phyloP scores from a whole-genome alignment of 1,284 basidiomycete genomes.

The Cutaneotrichosporon mucoides region DNA sequence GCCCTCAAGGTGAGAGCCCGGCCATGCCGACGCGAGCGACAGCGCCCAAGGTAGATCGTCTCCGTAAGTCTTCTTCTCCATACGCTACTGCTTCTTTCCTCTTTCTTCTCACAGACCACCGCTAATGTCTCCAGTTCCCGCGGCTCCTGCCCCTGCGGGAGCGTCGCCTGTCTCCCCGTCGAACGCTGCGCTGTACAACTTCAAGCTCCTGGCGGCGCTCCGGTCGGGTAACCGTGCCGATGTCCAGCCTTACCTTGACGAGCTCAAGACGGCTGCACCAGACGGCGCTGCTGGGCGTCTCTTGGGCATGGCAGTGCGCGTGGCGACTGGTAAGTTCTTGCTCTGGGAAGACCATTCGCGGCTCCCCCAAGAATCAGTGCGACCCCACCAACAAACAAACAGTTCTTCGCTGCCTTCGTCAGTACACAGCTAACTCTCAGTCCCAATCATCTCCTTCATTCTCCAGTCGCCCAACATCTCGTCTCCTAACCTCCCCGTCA shows the following conservation, averaged over 20 bases:
- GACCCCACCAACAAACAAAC: too few species aligned
- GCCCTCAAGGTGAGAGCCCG: not conserved
- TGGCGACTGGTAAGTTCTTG: slow-evolving; percentile 64
- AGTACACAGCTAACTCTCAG: slow-evolving; percentile 18
- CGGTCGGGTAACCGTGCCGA: slow-evolving; percentile 67
- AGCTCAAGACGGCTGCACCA: slow-evolving; percentile 57
- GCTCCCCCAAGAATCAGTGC: too few species aligned
- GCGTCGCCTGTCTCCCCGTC: slow-evolving; percentile 1
- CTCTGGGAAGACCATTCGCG: too few species aligned
- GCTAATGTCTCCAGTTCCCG: not conserved
- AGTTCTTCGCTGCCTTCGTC: too few species aligned
- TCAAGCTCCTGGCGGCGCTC: slow-evolving; percentile 73
- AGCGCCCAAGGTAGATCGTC: not conserved
- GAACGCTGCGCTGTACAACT: slow-evolving; percentile 61
- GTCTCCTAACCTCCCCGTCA: slow-evolving; percentile 50
- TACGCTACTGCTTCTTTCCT: not conserved
- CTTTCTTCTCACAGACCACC: not conserved
- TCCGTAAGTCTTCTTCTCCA: not conserved
- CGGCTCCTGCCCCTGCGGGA: not conserved
- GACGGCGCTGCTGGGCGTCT: slow-evolving; percentile 64
- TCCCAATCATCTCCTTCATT: slow-evolving; percentile 64
- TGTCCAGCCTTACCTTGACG: slow-evolving; percentile 78
- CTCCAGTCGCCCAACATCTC: slow-evolving; percentile 68
- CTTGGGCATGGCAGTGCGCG: slow-evolving; percentile 79
- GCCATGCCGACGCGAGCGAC: not conserved